A percentile compares a stretch with the other conserved stretches of the same genome.
phyloP scores from a whole-genome alignment of 1,139 yeast genomes.

The Blastobotrys aristatus region DNA sequence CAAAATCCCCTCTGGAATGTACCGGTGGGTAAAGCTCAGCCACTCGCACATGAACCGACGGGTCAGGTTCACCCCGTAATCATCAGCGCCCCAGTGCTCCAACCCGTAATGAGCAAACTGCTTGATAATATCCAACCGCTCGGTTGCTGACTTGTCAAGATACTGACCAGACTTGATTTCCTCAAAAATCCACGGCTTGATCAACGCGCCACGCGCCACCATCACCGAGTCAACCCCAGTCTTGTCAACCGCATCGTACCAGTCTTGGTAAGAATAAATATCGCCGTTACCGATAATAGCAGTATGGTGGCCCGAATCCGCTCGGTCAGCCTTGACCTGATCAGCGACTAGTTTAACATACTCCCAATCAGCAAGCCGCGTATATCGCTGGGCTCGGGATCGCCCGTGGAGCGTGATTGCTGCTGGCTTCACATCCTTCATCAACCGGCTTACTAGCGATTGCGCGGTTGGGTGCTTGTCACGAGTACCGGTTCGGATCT shows the following conservation, averaged over 20 bases:
- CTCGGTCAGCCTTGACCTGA: slow-evolving; percentile 51
- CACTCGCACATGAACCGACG: slow-evolving; percentile 93
- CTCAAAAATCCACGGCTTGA: slow-evolving; percentile 98
- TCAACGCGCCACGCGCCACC: slow-evolving; percentile 97
- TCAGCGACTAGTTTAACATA: slow-evolving; percentile 74
- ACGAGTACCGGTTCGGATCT: slow-evolving; percentile 84
- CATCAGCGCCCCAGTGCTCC: slow-evolving; percentile 98
- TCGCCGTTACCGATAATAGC: slow-evolving; percentile 87
- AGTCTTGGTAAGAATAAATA: slow-evolving; percentile 78
- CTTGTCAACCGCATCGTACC: slow-evolving; percentile 69
- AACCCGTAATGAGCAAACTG: slow-evolving; percentile 74
- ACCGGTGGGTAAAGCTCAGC: slow-evolving; percentile 87
- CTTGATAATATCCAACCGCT: slow-evolving; percentile 70
- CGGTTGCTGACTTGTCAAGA: slow-evolving; percentile 83
- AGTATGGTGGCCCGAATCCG: slow-evolving; percentile 39
- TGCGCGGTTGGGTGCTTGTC: slow-evolving; percentile 87
- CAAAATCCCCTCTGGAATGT: slow-evolving; percentile 88
- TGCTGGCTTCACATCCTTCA: slow-evolving; percentile 75
- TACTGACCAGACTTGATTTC: slow-evolving; percentile 87
- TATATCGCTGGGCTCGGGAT: slow-evolving; percentile 91
- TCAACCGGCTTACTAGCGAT: slow-evolving; percentile 60
- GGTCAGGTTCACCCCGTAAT: slow-evolving; percentile 82
- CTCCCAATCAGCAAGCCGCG: slow-evolving; percentile 88
- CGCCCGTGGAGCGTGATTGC: slow-evolving; percentile 95
- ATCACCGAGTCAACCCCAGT: slow-evolving; percentile 85